Base-by-base conservation (phyloP, 78 protist species). In the Tieghemostelium lacteum region DNA sequence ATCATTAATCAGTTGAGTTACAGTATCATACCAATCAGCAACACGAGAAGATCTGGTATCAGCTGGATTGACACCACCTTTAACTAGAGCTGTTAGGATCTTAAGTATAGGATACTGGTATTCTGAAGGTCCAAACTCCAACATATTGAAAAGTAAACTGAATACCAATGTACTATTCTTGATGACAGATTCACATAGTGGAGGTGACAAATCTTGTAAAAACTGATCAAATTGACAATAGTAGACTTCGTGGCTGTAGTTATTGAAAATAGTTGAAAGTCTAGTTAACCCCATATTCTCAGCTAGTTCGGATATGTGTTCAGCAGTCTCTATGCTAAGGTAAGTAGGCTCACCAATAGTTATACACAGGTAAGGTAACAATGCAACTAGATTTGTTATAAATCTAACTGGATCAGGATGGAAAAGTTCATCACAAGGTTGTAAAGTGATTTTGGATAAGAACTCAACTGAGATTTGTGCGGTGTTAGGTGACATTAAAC, bases 341-440 rank as follows among this genome's bases (percentile, higher is more conserved):
- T 4, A 36, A 29, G 54, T 0, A 0, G 49, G 45, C 37, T 83
- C 91, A 54, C 76, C 91, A 58, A 75, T 72, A 12, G 45, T 64
- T 2, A 66, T 12, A n/a, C 75, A 69, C 22, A 88, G 54, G 63
- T 24, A 75, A 22, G 93, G 93, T 16, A 88, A 42, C 4, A 88
- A 39, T 14, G 67, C 24, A 0, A 37, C 29, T 45, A 88, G n/a
- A 62, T 75, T 88, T 22, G 75, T 88, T 5, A 88, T 24, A 75
- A 88, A 75, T 28, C 93, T 45, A 22, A 58, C 69, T 17, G 89
- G 22, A 34, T 88, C 88, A 0, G 93, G 87, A 39, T 88, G 93
- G 55, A 88, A 75, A 7, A 88, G 64, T 52, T 88, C 93, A 22
- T 88, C 87, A 55, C 93, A 88, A 39, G 93, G 93, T 24, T 77